Conservation (phyloP, 805 yeast species). For the Candida fluviatilis region DNA sequence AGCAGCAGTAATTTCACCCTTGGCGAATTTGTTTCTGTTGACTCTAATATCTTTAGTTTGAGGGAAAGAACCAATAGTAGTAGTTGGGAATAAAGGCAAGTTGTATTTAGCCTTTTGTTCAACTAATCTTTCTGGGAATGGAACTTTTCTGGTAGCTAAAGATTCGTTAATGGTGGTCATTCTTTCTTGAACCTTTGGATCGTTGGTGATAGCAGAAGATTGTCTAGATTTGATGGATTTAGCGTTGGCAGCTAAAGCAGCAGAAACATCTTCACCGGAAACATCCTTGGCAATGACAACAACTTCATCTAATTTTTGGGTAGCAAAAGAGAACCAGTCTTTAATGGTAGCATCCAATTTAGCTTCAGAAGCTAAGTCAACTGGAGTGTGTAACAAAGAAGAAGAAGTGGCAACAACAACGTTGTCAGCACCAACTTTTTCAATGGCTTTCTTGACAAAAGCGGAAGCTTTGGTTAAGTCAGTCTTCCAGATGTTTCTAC, state of each 20-base stretch:
- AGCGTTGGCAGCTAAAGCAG: slow-evolving; percentile 79
- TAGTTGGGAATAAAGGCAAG: slow-evolving; percentile 98
- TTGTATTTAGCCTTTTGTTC: slow-evolving; percentile 85
- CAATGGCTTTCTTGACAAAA: slow-evolving; percentile 77
- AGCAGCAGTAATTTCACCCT: slow-evolving; percentile 93
- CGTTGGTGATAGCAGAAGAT: slow-evolving; percentile 85
- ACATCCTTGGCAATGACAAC: slow-evolving; percentile 85
- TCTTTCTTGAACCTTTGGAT: slow-evolving; percentile 85
- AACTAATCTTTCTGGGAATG: slow-evolving; percentile 82
- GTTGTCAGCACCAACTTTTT: slow-evolving; percentile 79
- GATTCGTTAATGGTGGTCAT: slow-evolving; percentile 72
- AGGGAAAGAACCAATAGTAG: slow-evolving; percentile 99
- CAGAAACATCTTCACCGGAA: slow-evolving; percentile 76
- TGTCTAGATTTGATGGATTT: slow-evolving; percentile 80
- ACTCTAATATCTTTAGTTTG: slow-evolving; percentile 99
- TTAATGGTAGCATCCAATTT: slow-evolving; percentile 88
- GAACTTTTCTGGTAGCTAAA: slow-evolving; percentile 76
- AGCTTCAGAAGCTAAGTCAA: slow-evolving; percentile 87
- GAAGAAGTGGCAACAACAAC: slow-evolving; percentile 93
- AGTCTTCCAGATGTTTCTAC: slow-evolving; percentile 99
- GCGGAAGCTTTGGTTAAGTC: slow-evolving; percentile 84
- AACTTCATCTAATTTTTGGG: slow-evolving; percentile 92
- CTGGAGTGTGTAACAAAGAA: slow-evolving; percentile 97
- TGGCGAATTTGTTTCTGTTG: slow-evolving; percentile 96
- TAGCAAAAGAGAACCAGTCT: slow-evolving; percentile 98